Evolutionary conservation across 768 basidiomycete genomes (phyloP).

Genomic region (Amanita thiersii): DNA sequence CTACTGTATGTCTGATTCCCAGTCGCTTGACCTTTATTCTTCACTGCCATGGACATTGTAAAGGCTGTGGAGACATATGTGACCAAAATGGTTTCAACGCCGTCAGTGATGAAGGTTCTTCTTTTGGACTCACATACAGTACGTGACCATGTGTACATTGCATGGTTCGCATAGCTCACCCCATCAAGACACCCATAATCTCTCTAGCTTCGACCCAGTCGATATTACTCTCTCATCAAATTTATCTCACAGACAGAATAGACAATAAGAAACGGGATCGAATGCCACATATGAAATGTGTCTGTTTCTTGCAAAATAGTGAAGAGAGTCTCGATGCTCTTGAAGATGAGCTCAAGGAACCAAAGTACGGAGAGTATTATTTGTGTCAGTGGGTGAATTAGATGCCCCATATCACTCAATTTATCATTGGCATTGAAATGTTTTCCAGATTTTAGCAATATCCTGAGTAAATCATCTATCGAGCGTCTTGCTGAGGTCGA

Average conservation of each 20-base stretch:
- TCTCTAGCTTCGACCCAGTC: conserved; percentile 94
- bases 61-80: conserved; percentile 95
- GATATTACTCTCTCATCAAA: conserved; percentile 86
- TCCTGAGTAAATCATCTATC: conserved; percentile 81
- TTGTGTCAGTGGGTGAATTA: conserved; percentile 90
- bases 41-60: conserved; percentile 74
- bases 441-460: conserved; percentile 85
- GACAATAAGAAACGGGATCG: conserved; percentile 89
- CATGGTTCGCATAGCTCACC: conserved; percentile 2
- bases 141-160: conserved; percentile 15
- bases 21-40: not conserved
- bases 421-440: conserved; percentile 14
- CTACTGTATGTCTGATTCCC: not conserved
- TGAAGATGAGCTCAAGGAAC: conserved; percentile 77
- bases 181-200: conserved; percentile 83
- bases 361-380: conserved; percentile 97
- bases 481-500: conserved; percentile 92
- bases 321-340: conserved; percentile 79
- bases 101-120: conserved; percentile 90
- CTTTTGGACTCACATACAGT: conserved; percentile 94
- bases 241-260: conserved; percentile 95
- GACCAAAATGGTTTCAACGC: conserved; percentile 78
- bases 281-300: conserved; percentile 95
- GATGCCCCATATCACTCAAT: conserved; percentile 19
- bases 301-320: conserved; percentile 84